Percentiles rank a stretch among this genome's conserved stretches.
Conservation (phyloP, 208 protist genomes). For the Trypanosoma caninum region DNA sequence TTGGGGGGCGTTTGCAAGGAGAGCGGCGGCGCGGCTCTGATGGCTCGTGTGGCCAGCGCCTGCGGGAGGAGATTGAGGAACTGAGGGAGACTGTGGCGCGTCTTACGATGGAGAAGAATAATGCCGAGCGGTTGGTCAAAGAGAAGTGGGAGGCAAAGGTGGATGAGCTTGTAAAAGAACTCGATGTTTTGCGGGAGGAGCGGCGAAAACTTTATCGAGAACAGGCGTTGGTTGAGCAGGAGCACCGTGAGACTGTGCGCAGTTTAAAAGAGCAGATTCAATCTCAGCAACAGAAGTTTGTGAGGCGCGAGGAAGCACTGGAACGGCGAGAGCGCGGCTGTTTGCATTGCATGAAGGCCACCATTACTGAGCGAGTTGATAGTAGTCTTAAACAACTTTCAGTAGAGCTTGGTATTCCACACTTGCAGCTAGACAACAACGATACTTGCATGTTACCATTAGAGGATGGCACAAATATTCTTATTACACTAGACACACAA, state of each 20-base stretch:
- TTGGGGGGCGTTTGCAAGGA: slow-evolving; percentile 26
- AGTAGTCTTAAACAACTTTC: slow-evolving; percentile 31
- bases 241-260: slow-evolving; percentile 31
- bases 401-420: slow-evolving; percentile 15
- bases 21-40: slow-evolving; percentile 19
- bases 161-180: slow-evolving; percentile 52
- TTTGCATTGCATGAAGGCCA: slow-evolving; percentile 17
- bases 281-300: slow-evolving; percentile 5
- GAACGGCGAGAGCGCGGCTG: slow-evolving; percentile 1
- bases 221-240: slow-evolving; percentile 21
- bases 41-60: slow-evolving; percentile 17
- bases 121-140: slow-evolving; percentile 22
- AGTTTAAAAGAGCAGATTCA: slow-evolving; percentile 37
- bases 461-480: slow-evolving; percentile 13
- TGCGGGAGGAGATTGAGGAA: slow-evolving; percentile 32
- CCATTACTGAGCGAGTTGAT: slow-evolving; percentile 10
- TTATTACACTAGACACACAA: slow-evolving; percentile 70
- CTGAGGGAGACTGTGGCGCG: slow-evolving; percentile 14
- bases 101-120: slow-evolving; percentile 8
- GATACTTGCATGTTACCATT: slow-evolving; percentile 65
- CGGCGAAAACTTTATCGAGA: slow-evolving; percentile 29
- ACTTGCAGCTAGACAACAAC: slow-evolving; percentile 50
- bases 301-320: slow-evolving; percentile 6
- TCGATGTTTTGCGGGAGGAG: slow-evolving; percentile 60
- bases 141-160: slow-evolving; percentile 46